Evolutionary conservation across 2,329 filamentous ascomycete genomes (phyloP).

Genomic region (Epichloe sp.): DNA sequence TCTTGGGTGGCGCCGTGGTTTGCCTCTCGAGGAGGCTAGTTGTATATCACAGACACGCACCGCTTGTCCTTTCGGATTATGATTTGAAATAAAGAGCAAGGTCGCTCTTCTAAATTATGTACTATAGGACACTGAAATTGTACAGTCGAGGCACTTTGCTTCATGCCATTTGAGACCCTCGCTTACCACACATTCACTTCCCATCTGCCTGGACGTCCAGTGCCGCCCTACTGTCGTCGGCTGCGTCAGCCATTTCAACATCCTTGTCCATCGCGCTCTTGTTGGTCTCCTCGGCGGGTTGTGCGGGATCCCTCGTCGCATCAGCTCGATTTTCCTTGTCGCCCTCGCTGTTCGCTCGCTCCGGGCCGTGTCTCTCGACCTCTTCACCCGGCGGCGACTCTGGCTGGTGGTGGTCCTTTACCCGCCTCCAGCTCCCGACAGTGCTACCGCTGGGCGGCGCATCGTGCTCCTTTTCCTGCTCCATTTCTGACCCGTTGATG

Average conservation of each 20-base stretch:
- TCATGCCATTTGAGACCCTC: background rate
- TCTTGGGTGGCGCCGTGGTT: too few relatives aligned
- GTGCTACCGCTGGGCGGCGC: conserved; percentile 18
- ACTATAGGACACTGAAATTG: background rate
- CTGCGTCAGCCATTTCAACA: conserved; percentile 19
- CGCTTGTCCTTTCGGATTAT: background rate
- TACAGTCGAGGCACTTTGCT: background rate
- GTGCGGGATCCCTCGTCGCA: background rate
- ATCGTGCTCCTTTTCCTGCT: conserved; percentile 13
- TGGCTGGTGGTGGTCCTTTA: conserved; percentile 14
- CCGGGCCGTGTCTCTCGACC: conserved; percentile 16
- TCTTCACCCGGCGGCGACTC: conserved; percentile 10
- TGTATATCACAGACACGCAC: too few relatives aligned
- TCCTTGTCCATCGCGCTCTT: conserved; percentile 12
- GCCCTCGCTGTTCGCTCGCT: conserved; percentile 20
- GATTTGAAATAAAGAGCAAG: background rate
- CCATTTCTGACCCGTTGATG: conserved; percentile 14
- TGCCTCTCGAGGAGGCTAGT: too few relatives aligned
- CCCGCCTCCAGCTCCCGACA: conserved; percentile 20
- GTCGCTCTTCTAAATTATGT: background rate
- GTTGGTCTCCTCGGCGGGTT: conserved; percentile 4
- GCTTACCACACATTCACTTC: conserved; percentile 6
- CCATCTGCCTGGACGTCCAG: conserved; percentile 3
- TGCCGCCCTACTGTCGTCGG: conserved; percentile 1
- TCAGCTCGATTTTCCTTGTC: conserved; percentile 35